Base-by-base conservation (phyloP, 2,329 filamentous ascomycete genomes). In the Colletotrichum sp. region DNA sequence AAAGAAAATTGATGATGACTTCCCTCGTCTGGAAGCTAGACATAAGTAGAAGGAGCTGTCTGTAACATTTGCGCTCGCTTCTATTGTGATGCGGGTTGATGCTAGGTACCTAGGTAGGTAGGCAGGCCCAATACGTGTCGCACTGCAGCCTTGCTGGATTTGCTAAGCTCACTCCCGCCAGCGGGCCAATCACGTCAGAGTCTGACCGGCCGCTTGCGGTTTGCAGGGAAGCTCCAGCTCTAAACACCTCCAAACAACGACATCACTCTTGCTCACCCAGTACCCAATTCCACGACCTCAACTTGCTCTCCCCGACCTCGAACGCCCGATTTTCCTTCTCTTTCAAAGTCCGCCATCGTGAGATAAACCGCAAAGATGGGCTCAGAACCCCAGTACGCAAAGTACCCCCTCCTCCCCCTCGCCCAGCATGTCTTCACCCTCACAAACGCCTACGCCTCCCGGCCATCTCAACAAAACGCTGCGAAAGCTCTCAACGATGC, bases 351-450 rank as follows among this genome's bases (percentile, higher is more conserved):
- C 62, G 44, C 24, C 44, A 34, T 64, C 16, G 59, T 60, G 24
- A 28, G 65, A 6, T 15, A 13, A 65, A 64, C 44, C 74, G 71
- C 66, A 66, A 76, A 76, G 66, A 96, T 94, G 92, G 92, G 92
- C 81, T 91, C 95, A 83, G 95, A 97, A 87, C 94, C 94, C 80
- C 95, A 96, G 86, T 96, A 96, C 87, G 93, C 94, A 81, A 95
- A 95, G 87, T 96, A 94, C 88, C 95, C 95, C 77, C 89, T 95
- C 85, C 92, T 97, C 84, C 91, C 94, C 80, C 91, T 98, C 82
- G 92, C 94, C 78, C 95, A 97, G 88, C 93, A 96, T 84, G 95
- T 97, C 86, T 97, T 97, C 88, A 93, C 93, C 83, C 91, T 97
- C 87, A 95, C 94, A 83, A 96, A 96, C 85, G 92, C 94, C 80